These are phyloP conservation scores for Candida coquimbonensis DNA, from an alignment of 805 yeast species.

Conservation along the genomic window DNA sequence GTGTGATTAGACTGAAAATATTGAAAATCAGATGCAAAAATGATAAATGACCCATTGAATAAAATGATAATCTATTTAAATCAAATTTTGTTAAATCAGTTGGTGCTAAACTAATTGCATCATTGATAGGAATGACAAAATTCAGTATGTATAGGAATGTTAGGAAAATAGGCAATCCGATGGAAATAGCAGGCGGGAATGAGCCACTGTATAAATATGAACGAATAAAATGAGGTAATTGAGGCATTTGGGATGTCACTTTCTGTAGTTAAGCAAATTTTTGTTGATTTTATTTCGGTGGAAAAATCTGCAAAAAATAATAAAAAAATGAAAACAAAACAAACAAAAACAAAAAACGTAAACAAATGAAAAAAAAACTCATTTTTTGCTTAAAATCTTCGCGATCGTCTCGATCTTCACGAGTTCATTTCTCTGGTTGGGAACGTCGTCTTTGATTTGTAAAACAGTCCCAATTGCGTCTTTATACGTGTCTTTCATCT, in stretches of 20 bases:
- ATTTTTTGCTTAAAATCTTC: conserved; percentile 9
- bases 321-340: no score
- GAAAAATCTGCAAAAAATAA: neutral
- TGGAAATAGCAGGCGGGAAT: conserved; percentile 53
- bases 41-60: conserved; percentile 63
- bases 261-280: neutral
- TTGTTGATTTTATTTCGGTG: neutral
- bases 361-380: neutral
- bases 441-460: conserved; percentile 15
- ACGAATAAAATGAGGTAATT: no score
- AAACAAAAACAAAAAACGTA: neutral
- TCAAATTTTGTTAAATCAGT: conserved; percentile 43
- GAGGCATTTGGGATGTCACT: no score
- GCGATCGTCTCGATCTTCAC: conserved; percentile 25
- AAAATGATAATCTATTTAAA: conserved; percentile 43
- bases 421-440: conserved; percentile 22
- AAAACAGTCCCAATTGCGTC: conserved; percentile 15
- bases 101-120: conserved; percentile 46
- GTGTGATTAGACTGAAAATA: conserved; percentile 46
- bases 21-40: conserved; percentile 58
- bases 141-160: conserved; percentile 35
- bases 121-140: conserved; percentile 23
- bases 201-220: neutral
- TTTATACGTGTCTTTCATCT: conserved; percentile 8
- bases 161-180: conserved; percentile 54